Evolutionary conservation across 208 protist species (phyloP).

Genomic region (Trypanosoma cruzi): DNA sequence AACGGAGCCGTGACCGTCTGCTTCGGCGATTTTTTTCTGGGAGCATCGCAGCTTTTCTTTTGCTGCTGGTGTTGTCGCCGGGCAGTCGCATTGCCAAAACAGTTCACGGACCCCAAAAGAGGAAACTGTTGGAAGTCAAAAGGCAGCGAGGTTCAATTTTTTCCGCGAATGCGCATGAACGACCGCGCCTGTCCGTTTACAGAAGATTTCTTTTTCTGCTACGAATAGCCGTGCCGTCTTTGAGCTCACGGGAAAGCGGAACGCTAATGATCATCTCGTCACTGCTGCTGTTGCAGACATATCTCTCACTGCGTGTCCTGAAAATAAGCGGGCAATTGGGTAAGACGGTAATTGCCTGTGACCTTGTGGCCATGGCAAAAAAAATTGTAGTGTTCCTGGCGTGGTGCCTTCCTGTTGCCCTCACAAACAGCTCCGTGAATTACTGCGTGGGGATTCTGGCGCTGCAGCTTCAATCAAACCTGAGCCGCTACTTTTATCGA

Average conservation of each 20-base stretch:
- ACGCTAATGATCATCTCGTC: slow-evolving; percentile 37
- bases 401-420: slow-evolving; percentile 46
- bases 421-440: slow-evolving; percentile 55
- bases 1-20: neutral
- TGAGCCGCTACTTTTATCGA: slow-evolving; percentile 54
- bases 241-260: slow-evolving; percentile 34
- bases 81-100: neutral
- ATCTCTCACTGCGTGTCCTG: slow-evolving; percentile 45
- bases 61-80: neutral
- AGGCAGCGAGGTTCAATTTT: neutral
- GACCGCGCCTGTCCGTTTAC: slow-evolving; percentile 2
- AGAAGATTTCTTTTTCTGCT: slow-evolving; percentile 35
- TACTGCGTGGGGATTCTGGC: slow-evolving; percentile 58
- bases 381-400: slow-evolving; percentile 34
- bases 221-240: slow-evolving; percentile 51
- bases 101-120: neutral
- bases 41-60: neutral
- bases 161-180: neutral
- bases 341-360: slow-evolving; percentile 35
- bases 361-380: slow-evolving; percentile 30
- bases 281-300: slow-evolving; percentile 49
- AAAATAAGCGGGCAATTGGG: slow-evolving; percentile 33
- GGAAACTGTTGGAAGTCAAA: neutral
- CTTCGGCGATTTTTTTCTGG: neutral
- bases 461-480: slow-evolving; percentile 62